Base-by-base conservation (phyloP, 352 stramenopile genomes). In the Hyphochytrium catenoides region DNA sequence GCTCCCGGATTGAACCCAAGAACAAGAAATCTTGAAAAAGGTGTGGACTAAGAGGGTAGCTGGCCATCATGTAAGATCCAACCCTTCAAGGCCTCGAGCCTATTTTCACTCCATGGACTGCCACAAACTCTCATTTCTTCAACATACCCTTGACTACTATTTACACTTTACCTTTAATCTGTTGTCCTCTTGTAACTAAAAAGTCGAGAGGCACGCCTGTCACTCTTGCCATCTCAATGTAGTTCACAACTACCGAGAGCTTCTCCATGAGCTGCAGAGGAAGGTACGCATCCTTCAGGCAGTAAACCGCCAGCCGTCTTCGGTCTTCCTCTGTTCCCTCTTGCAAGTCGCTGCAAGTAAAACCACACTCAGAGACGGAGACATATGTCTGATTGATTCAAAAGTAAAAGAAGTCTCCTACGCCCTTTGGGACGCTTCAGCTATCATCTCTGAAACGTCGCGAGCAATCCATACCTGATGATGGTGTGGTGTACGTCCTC, bases 401-500 rank as follows among this genome's bases (percentile, higher is more conserved):
- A n/a, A n/a, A n/a, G n/a, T n/a, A n/a, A n/a, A n/a, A n/a, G n/a
- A n/a, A n/a, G n/a, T n/a, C n/a, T n/a, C n/a, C n/a, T n/a, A n/a
- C n/a, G n/a, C n/a, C n/a, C n/a, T n/a, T n/a, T n/a, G n/a, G n/a
- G n/a, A n/a, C n/a, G n/a, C n/a, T n/a, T 12, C n/a, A 36, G 12
- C 12, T 36, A 36, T 36, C n/a, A n/a, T 36, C 12, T 31, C 12
- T 36, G 27, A 12, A 12, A 12, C 19, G 91, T 46, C 35, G 90
- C 74, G 8, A 66, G n/a, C n/a, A n/a, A n/a, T n/a, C n/a, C n/a
- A n/a, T n/a, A n/a, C n/a, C n/a, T 92, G 52, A 99, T 99, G 45
- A 98, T 98, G 36, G 76, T 91, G 52, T 99, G 87, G 33, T 96
- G 90, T 7, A 99, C 91, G 57, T 99, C 91, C 59, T 99, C 92